Conservation (phyloP, 305 asterid genomes). For the Fraxinus sp. region DNA sequence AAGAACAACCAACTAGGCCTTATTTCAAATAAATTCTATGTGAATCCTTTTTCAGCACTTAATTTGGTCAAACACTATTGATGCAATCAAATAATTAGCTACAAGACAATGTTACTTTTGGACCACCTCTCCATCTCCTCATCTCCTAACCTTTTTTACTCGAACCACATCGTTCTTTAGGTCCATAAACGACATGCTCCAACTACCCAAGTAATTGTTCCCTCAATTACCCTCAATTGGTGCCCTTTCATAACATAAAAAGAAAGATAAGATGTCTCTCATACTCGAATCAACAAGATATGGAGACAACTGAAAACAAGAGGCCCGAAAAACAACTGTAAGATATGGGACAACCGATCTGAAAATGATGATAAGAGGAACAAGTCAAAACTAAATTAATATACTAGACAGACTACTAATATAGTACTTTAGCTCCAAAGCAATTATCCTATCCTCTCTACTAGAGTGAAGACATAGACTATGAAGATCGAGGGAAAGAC, state of each 20-base stretch:
- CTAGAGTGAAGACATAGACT: not conserved
- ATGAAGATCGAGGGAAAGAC: not conserved
- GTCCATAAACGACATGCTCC: not conserved
- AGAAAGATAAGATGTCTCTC: not conserved
- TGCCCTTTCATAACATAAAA: not conserved
- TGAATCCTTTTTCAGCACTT: not conserved
- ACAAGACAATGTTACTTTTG: not conserved
- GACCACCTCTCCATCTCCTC: not conserved
- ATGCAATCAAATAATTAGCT: not conserved
- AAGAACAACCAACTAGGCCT: not conserved
- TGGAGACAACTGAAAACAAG: not conserved
- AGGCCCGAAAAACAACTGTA: not conserved
- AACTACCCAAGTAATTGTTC: not conserved
- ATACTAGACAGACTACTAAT: not conserved
- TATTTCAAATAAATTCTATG: not conserved
- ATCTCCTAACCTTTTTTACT: not conserved
- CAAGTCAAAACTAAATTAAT: not conserved
- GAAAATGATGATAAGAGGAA: not conserved
- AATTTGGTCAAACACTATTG: not conserved
- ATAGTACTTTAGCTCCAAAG: not conserved
- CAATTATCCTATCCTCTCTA: not conserved
- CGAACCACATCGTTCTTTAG: not conserved
- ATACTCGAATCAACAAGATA: not conserved
- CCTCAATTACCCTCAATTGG: not conserved
- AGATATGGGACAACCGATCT: not conserved